A percentile compares a stretch with the other conserved stretches of the same genome.
phyloP scores from a whole-genome alignment of 257 asterid species.

The Penstemon newberryi region DNA sequence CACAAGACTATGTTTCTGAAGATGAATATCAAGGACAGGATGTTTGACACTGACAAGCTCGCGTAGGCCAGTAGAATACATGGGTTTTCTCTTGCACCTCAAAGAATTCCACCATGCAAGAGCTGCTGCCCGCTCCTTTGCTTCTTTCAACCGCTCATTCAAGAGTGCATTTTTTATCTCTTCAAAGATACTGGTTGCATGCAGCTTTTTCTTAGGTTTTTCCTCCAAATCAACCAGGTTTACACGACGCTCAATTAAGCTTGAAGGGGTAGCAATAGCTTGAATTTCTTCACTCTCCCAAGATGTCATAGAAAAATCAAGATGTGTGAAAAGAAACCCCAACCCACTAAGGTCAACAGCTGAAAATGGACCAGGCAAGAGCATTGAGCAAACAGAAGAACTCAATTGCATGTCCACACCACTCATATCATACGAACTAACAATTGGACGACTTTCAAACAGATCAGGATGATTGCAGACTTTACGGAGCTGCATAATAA shows the following conservation, averaged over 20 bases:
- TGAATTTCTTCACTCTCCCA: slow-evolving; percentile 89
- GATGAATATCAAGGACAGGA: slow-evolving; percentile 60
- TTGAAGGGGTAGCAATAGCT: slow-evolving; percentile 80
- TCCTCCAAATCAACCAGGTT: slow-evolving; percentile 43
- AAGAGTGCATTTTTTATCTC: slow-evolving; percentile 67
- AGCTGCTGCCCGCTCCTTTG: slow-evolving; percentile 72
- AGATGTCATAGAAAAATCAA: slow-evolving; percentile 78
- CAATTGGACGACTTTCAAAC: slow-evolving; percentile 98
- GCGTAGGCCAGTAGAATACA: slow-evolving; percentile 69
- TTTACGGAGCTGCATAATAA: slow-evolving; percentile 98
- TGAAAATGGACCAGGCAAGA: slow-evolving; percentile 56
- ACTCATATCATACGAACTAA: slow-evolving; percentile 89
- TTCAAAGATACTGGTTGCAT: slow-evolving; percentile 59
- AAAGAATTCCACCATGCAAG: slow-evolving; percentile 95
- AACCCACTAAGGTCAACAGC: slow-evolving; percentile 67
- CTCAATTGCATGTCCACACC: slow-evolving; percentile 81
- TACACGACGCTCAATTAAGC: slow-evolving; percentile 58
- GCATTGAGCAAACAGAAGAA: slow-evolving; percentile 80
- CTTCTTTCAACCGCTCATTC: slow-evolving; percentile 72
- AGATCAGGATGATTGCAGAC: slow-evolving; percentile 99
- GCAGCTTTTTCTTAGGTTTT: slow-evolving; percentile 47
- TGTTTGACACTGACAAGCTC: slow-evolving; percentile 70
- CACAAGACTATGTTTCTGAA: slow-evolving; percentile 52
- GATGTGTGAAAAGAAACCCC: slow-evolving; percentile 83
- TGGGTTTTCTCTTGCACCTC: slow-evolving; percentile 82